phyloP scores from a whole-genome alignment of 1,139 yeast species.

The Nakaseomyces uthaithaninus region DNA sequence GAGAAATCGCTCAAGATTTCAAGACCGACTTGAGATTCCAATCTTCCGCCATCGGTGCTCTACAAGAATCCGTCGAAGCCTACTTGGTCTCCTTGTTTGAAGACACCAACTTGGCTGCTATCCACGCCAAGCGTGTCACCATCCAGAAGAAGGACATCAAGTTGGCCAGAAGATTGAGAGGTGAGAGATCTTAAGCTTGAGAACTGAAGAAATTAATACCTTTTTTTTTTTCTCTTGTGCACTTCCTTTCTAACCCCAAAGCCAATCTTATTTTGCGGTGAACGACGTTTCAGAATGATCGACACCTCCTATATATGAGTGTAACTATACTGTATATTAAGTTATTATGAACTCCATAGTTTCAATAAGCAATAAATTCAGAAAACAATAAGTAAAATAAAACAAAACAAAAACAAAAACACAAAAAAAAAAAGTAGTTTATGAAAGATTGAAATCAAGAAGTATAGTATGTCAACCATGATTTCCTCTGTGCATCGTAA shows the following conservation, averaged over 20 bases:
- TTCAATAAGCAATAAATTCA: too few relatives aligned
- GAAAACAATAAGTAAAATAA: too few relatives aligned
- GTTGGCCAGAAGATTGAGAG: conserved; percentile 98
- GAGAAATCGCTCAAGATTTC: conserved; percentile 97
- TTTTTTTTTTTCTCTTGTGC: too few relatives aligned
- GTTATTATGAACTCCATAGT: too few relatives aligned
- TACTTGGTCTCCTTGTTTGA: conserved; percentile 82
- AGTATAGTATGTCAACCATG: too few relatives aligned
- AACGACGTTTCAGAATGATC: neutral
- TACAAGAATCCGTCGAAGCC: conserved; percentile 97
- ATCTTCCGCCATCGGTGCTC: conserved; percentile 96
- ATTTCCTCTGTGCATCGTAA: too few relatives aligned
- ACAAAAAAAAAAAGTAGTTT: too few relatives aligned
- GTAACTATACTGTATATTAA: conserved; percentile 4
- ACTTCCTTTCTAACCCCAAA: too few relatives aligned
- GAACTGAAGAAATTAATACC: neutral
- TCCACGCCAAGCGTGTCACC: conserved; percentile 98
- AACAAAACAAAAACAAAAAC: too few relatives aligned
- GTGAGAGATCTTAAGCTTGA: conserved; percentile 62
- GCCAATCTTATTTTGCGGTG: too few relatives aligned
- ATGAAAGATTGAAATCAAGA: too few relatives aligned
- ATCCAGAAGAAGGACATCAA: conserved; percentile 98
- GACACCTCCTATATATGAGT: neutral
- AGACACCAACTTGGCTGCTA: conserved; percentile 97
- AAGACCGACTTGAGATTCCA: conserved; percentile 97